Base-by-base conservation (phyloP, 177 flowering plant genomes). In the Vitis hybrid region DNA sequence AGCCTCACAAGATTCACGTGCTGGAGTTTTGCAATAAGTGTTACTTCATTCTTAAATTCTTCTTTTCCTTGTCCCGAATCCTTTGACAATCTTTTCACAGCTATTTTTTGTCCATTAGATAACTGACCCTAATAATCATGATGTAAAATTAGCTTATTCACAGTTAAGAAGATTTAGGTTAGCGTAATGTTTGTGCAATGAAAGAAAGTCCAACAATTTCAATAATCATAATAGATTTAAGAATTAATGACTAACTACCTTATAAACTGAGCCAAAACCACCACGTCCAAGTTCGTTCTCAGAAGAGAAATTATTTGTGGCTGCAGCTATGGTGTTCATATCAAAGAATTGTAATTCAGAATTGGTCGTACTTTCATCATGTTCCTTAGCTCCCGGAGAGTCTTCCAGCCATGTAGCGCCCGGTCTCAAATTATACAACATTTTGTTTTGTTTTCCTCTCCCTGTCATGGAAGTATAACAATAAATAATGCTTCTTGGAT, bases 31-130 rank as follows among this genome's bases (percentile, higher is more conserved):
- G 88, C 81, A 50, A 87, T 83, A 15, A 87, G 35, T 24, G 11
- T 19, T 2, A 82, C 79, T 67, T 87, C 87, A 62, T 78, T 87
- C 72, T 73, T 87, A 65, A 87, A 83, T 70, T 87, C 87, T 32
- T 73, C 70, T 1, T 58, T 65, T 32, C 88, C 90, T 72, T 87
- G 88, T 6, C 83, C 81, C 4, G 88, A 87, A 65, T 32, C 30
- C 54, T 64, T 74, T 2, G 88, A 76, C 5, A 87, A 66, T 60
- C 84, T 80, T 70, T 87, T 87, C 24, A 85, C 86, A 1, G 85
- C 90, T 27, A 87, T 78, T 64, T 82, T 84, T 14, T 72, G 76
- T 56, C 88, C 88, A 72, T 76, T 69, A 9, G 30, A 10, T 11
- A 56, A 1, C 24, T 10, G 15, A 2, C 40, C 40, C 3, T 32